Evolutionary conservation across 164 flowering plant species (phyloP), one percentile per base, ranked within the genome.

Genomic region (Hamamelis virginiana): DNA sequence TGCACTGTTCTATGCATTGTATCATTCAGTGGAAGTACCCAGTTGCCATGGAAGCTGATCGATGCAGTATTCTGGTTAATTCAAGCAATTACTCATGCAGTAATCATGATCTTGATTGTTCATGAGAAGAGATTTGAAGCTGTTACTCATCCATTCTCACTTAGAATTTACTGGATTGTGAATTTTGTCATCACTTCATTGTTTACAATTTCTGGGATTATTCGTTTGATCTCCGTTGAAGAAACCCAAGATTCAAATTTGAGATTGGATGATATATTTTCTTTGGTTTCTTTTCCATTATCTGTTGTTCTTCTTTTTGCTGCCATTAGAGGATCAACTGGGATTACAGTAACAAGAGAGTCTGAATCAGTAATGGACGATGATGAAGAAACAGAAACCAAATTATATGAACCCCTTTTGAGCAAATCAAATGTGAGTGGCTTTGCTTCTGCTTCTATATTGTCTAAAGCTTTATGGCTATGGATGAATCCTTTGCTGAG

Each of bases 401-500:
- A 67, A 33, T 51, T 83, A 47, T 71, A 64, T 62, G 86, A 86
- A 56, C 79, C 85, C 18, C 80, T 80, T 27, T 41, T 80, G 77
- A 64, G 66, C 59, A 80, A 83, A 64, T 60, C 89, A 16, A 76
- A 70, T 58, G 84, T 83, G 25, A 84, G 78, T 22, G 82, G 79
- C 0, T 95, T 78, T 66, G 89, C 95, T 66, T 79, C 91, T 0
- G 97, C 97, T 43, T 82, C 88, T 5, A 9, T 82, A 13, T 0
- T 92, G 0, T 95, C 97, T 0, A 87, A 85, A 74, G 76, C 87
- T 8, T 71, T 81, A 11, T 93, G 89, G 94, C 55, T 83, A 14
- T 96, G 98, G 99, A 78, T 96, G 90, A 96, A 88, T 74, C 95
- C 97, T 1, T 55, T 96, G 50, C 73, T 96, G 53, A 78, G 78